These are phyloP conservation scores for Leptomonas pyrrhocoris DNA, from an alignment of 208 protist genomes.

Conservation along the genomic window DNA sequence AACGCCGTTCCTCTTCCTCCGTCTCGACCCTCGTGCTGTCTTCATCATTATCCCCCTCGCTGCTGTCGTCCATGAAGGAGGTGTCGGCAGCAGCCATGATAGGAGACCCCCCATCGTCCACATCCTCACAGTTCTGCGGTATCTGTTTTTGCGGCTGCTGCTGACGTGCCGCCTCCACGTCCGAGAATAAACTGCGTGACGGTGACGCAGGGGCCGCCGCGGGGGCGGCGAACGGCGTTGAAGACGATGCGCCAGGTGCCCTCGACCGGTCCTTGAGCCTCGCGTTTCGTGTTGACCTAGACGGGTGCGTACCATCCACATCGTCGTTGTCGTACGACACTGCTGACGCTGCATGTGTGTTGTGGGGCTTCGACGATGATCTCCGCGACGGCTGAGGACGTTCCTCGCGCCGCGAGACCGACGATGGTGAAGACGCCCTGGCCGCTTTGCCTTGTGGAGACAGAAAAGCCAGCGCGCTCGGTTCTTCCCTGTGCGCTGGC, in stretches of 20 bases:
- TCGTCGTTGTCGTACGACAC: not conserved
- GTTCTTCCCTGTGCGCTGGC: conserved; percentile 30
- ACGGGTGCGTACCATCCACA: not conserved
- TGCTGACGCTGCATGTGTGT: not conserved
- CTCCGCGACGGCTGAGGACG: not conserved
- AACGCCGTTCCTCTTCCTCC: not conserved
- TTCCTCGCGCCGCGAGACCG: not conserved
- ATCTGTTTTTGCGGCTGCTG: not conserved
- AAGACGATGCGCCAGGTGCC: not conserved
- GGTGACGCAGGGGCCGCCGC: conserved; percentile 15
- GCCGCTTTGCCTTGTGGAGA: conserved; percentile 36
- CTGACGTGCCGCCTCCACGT: conserved; percentile 37
- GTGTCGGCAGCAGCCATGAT: not conserved
- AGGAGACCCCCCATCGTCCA: not conserved
- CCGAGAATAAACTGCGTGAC: conserved; percentile 43
- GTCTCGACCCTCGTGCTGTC: not conserved
- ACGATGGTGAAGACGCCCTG: not conserved
- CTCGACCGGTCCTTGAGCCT: no score
- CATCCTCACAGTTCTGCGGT: not conserved
- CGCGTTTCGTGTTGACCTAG: no score
- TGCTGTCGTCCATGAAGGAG: conserved; percentile 6
- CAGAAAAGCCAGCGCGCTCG: conserved; percentile 70
- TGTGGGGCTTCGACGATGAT: not conserved
- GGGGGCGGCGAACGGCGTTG: not conserved
- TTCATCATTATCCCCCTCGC: not conserved